Conservation (phyloP, 768 basidiomycete genomes). For the Trametes cingulata region DNA sequence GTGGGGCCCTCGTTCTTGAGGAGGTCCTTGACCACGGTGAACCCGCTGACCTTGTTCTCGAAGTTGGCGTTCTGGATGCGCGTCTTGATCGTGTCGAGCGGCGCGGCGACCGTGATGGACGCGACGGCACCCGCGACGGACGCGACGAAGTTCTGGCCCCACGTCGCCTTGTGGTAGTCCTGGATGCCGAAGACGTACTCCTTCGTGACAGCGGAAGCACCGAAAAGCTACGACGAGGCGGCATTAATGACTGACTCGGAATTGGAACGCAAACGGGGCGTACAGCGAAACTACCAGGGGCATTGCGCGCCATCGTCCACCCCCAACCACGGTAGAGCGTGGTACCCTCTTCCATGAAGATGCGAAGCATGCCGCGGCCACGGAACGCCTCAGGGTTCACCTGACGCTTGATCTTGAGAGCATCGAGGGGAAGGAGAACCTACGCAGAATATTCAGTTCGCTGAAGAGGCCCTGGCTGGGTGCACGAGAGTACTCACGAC, state of each 20-base stretch:
- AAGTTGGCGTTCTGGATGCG: slow-evolving; percentile 99
- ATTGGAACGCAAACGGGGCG: too few relatives aligned
- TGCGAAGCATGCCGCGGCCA: slow-evolving; percentile 85
- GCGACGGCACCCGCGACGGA: slow-evolving; percentile 93
- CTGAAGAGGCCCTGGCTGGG: not conserved
- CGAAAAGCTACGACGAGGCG: slow-evolving; percentile 93
- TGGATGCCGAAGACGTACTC: slow-evolving; percentile 86
- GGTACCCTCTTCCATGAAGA: slow-evolving; percentile 90
- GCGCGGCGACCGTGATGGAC: slow-evolving; percentile 94
- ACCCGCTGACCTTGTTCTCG: slow-evolving; percentile 76
- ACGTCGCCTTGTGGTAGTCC: slow-evolving; percentile 95
- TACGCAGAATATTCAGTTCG: slow-evolving; percentile 26
- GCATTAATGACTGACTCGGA: too few relatives aligned
- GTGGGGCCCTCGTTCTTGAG: slow-evolving; percentile 79
- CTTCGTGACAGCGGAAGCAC: slow-evolving; percentile 92
- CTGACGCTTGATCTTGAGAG: slow-evolving; percentile 97
- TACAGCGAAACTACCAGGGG: slow-evolving; percentile 95
- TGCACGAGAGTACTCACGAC: slow-evolving; percentile 56
- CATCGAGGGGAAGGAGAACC: slow-evolving; percentile 95
- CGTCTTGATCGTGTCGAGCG: slow-evolving; percentile 94
- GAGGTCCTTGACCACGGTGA: slow-evolving; percentile 82
- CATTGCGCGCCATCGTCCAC: slow-evolving; percentile 98
- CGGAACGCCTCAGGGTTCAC: slow-evolving; percentile 98
- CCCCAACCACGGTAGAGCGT: slow-evolving; percentile 97
- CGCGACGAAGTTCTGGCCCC: slow-evolving; percentile 96